Base-by-base conservation (phyloP, 805 yeast species). In the Torulaspora franciscae region DNA sequence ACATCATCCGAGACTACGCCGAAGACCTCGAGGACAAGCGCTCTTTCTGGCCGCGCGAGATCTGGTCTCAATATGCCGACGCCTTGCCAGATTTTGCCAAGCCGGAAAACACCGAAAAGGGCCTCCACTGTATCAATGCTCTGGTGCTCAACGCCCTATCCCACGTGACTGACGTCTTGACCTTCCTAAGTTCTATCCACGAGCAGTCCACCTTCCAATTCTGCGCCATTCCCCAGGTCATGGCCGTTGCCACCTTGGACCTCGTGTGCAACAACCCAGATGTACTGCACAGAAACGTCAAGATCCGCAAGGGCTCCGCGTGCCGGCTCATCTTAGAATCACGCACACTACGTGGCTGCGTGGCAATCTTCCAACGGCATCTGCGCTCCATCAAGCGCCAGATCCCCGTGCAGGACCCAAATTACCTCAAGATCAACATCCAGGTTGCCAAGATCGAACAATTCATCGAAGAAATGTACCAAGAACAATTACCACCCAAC, bases 151-250 rank as follows among this genome's bases (percentile, higher is more conserved):
- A 89, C 62, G 82, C 95, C 1, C 71, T 93, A 61, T 72, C 69
- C 24, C 97, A 91, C 59, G 89, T 79, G 32, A 77, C 76, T 42
- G 93, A 87, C 58, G 84, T 81, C 25, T 73, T 93, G 56, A 75
- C 76, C 41, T 93, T 85, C 64, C 73, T 93, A 45, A 76, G 91
- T 13, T 72, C 81, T 49, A 77, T 93, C 40, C 76, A 76, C 47
- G 99, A 93, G 62, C 85, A 83, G 48, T 79, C 95, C 1, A 69
- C 83, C 40, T 93, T 88, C 72, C 84, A 81, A 56, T 93, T 93
- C 72, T 90, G 97, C 71, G 87, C 97, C 8, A 93, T 93, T 61
- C 99, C 99, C 14, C 99, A 93, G 70, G 97, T 91, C 14, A 93
- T 93, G 99, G 96, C 98, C 29, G 85, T 93, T 64, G 97, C 99